Percentiles rank a stretch among this genome's conserved stretches.
phyloP scores from a whole-genome alignment of 225 moss, liverwort and hornwort species.

The Climacium dendroides region DNA sequence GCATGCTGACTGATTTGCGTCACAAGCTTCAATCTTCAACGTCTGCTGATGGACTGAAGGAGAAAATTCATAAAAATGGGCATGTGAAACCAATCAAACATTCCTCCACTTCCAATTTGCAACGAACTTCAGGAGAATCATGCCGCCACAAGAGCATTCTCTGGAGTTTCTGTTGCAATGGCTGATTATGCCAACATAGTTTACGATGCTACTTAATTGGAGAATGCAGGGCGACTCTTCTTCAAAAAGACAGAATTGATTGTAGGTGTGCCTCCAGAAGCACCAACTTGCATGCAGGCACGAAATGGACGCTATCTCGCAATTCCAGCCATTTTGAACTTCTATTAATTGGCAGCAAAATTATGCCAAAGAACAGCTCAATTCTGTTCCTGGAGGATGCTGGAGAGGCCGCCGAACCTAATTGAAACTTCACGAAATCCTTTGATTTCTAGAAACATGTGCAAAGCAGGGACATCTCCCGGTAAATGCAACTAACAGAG shows the following conservation, averaged over 20 bases:
- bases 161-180: not conserved
- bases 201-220: not conserved
- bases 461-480: not conserved
- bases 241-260: not conserved
- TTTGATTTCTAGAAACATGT: not conserved
- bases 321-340: not conserved
- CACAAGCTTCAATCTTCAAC: no score
- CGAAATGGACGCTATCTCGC: not conserved
- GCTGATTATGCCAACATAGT: not conserved
- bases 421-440: not conserved
- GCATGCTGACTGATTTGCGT: no score
- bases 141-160: not conserved
- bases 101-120: not conserved
- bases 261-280: not conserved
- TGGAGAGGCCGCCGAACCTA: not conserved
- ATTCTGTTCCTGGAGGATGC: not conserved
- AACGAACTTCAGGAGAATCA: not conserved
- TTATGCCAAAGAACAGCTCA: not conserved
- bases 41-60: no score
- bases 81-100: not conserved
- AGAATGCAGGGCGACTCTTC: not conserved
- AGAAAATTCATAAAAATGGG: no score
- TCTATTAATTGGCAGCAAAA: not conserved
- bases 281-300: not conserved
- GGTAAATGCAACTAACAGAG: no score